Evolutionary conservation across 176 grass and related monocot genomes (phyloP).

Genomic region (Thalia dealbata): DNA sequence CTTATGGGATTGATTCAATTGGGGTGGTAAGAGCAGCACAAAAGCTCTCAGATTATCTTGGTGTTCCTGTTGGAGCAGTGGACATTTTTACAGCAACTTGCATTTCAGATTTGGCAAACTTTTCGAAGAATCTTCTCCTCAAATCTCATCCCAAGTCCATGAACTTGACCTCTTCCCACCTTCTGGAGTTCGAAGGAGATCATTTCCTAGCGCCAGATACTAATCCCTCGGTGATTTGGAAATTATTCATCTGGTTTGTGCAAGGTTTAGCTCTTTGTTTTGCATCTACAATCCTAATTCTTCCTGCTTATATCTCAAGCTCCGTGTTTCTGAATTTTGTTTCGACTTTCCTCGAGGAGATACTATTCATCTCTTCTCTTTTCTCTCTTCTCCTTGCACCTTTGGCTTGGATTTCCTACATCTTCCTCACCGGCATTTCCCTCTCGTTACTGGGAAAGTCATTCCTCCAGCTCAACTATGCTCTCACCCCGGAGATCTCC

Average conservation of each 20-base stretch:
- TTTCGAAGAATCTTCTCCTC: slow-evolving; percentile 37
- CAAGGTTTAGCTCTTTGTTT: slow-evolving; percentile 45
- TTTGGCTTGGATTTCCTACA: slow-evolving; percentile 53
- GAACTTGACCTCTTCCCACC: slow-evolving; percentile 8
- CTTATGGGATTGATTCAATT: slow-evolving; percentile 71
- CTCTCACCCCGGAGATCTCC: slow-evolving; percentile 47
- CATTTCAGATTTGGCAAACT: slow-evolving; percentile 50
- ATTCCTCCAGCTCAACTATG: slow-evolving; percentile 60
- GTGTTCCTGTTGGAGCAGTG: slow-evolving; percentile 60
- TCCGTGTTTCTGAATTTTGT: slow-evolving; percentile 29
- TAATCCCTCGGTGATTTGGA: slow-evolving; percentile 17
- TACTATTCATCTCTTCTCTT: slow-evolving; percentile 32
- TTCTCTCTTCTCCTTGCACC: slow-evolving; percentile 42
- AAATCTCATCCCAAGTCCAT: slow-evolving; percentile 34
- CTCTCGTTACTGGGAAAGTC: slow-evolving; percentile 47
- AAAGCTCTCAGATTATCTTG: slow-evolving; percentile 65
- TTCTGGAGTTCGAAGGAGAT: slow-evolving; percentile 23
- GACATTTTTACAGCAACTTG: slow-evolving; percentile 62
- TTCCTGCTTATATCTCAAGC: slow-evolving; percentile 49
- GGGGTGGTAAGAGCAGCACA: slow-evolving; percentile 55
- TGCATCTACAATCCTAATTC: slow-evolving; percentile 46
- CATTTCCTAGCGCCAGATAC: slow-evolving; percentile 6
- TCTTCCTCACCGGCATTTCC: slow-evolving; percentile 44
- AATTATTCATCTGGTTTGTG: slow-evolving; percentile 33
- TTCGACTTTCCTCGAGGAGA: slow-evolving; percentile 22